Percentiles rank a stretch among this genome's conserved stretches.
Evolutionary conservation across 805 yeast genomes (phyloP).

Genomic region (Tetrapisispora taiwanensis): DNA sequence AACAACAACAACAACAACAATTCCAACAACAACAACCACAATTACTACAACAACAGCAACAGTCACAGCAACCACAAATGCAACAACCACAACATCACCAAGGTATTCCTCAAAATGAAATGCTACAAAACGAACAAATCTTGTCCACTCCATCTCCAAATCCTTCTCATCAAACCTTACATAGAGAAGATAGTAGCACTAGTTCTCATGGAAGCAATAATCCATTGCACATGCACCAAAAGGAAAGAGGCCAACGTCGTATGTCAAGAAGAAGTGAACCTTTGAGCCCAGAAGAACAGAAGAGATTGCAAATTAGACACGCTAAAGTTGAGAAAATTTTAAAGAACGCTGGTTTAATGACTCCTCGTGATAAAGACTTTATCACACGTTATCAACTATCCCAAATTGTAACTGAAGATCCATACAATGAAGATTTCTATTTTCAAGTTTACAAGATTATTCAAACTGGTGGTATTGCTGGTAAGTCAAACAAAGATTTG

Average conservation of each 20-base stretch:
- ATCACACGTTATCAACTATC: slow-evolving; percentile 90
- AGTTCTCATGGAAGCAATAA: not conserved
- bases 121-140: not conserved
- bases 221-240: slow-evolving; percentile 3
- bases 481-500: slow-evolving; percentile 49
- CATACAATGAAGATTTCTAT: slow-evolving; percentile 93
- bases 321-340: slow-evolving; percentile 66
- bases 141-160: not conserved
- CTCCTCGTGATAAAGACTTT: slow-evolving; percentile 92
- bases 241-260: slow-evolving; percentile 12
- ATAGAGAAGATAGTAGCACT: slow-evolving; percentile 2
- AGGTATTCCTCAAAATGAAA: not conserved
- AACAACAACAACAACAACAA: slow-evolving; percentile 9
- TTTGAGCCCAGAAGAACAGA: slow-evolving; percentile 64
- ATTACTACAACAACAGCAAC: slow-evolving; percentile 10
- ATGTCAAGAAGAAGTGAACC: slow-evolving; percentile 28
- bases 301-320: slow-evolving; percentile 54
- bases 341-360: slow-evolving; percentile 87
- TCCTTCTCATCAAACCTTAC: not conserved
- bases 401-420: slow-evolving; percentile 94
- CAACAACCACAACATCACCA: slow-evolving; percentile 10
- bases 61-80: slow-evolving; percentile 7
- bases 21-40: slow-evolving; percentile 12
- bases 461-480: slow-evolving; percentile 38
- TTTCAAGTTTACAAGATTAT: slow-evolving; percentile 82